Evolutionary conservation across 1,139 yeast species (phyloP).

Genomic region (Keqinozyma sinolaborantium): DNA sequence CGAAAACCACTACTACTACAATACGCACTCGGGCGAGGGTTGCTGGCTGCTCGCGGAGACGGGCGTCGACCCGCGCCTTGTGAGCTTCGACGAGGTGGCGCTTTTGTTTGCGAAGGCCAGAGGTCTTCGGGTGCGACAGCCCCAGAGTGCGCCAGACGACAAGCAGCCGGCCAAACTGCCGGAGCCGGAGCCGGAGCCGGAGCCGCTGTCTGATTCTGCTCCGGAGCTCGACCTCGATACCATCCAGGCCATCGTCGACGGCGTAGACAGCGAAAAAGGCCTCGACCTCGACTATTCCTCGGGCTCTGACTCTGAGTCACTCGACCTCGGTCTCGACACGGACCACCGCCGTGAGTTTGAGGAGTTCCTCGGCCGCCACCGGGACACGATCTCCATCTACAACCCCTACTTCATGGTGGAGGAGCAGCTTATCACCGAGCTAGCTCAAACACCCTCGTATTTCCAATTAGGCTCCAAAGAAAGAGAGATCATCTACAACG

Average conservation of each 20-base stretch:
- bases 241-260: not conserved
- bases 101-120: constrained; percentile 27
- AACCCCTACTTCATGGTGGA: constrained; percentile 41
- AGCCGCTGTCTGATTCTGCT: too few relatives aligned
- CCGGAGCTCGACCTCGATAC: too few relatives aligned
- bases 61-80: constrained; percentile 1
- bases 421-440: constrained; percentile 29
- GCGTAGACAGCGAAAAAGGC: not conserved
- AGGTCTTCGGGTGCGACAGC: constrained; percentile 24
- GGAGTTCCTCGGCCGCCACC: constrained; percentile 21
- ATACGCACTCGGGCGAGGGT: constrained; percentile 3
- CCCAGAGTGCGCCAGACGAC: constrained; percentile 5
- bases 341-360: constrained; percentile 1
- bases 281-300: not conserved
- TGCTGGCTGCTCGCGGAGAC: constrained; percentile 10
- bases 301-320: not conserved
- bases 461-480: constrained; percentile 19
- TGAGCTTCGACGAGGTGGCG: constrained; percentile 28
- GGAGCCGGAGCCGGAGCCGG: not conserved
- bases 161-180: constrained; percentile 1
- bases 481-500: constrained; percentile 24
- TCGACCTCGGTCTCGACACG: not conserved
- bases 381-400: constrained; percentile 24
- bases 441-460: constrained; percentile 28
- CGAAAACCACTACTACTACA: constrained; percentile 10